These are phyloP conservation scores for Alternaria atra DNA, from an alignment of 2,329 filamentous ascomycete genomes.

Conservation along the genomic window DNA sequence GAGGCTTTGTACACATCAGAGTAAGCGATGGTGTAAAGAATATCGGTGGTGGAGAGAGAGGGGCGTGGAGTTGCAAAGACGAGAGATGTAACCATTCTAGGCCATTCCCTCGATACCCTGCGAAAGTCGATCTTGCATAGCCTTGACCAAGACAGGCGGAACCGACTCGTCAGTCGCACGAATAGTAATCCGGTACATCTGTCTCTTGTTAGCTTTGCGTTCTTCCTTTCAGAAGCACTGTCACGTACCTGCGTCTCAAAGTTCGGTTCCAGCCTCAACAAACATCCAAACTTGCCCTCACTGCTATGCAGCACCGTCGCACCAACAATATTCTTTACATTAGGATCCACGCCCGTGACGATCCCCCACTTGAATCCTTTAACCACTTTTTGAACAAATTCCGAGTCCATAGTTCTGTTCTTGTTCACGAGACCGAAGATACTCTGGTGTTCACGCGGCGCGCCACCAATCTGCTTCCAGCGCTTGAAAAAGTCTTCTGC, in stretches of 20 bases:
- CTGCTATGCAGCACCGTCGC: constrained; percentile 85
- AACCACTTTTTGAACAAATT: constrained; percentile 76
- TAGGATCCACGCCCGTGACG: constrained; percentile 86
- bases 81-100: constrained; percentile 13
- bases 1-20: background rate
- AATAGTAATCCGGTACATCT: constrained; percentile 97
- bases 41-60: background rate
- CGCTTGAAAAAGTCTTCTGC: constrained; percentile 98
- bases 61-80: background rate
- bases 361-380: constrained; percentile 91
- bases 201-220: constrained; percentile 26
- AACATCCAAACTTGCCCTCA: constrained; percentile 90
- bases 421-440: constrained; percentile 77
- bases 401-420: constrained; percentile 71
- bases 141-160: constrained; percentile 78
- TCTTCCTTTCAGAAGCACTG: too few relatives aligned
- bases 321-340: constrained; percentile 91
- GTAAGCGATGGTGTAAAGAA: constrained; percentile 2
- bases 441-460: constrained; percentile 84
- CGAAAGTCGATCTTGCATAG: constrained; percentile 85
- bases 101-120: constrained; percentile 56
- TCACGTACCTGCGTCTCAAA: constrained; percentile 82
- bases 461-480: constrained; percentile 97
- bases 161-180: constrained; percentile 92
- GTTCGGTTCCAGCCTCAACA: constrained; percentile 94